A percentile compares a stretch with the other conserved stretches of the same genome.
phyloP scores from a whole-genome alignment of 345 rosid genomes.

The Linum usitatissimum region DNA sequence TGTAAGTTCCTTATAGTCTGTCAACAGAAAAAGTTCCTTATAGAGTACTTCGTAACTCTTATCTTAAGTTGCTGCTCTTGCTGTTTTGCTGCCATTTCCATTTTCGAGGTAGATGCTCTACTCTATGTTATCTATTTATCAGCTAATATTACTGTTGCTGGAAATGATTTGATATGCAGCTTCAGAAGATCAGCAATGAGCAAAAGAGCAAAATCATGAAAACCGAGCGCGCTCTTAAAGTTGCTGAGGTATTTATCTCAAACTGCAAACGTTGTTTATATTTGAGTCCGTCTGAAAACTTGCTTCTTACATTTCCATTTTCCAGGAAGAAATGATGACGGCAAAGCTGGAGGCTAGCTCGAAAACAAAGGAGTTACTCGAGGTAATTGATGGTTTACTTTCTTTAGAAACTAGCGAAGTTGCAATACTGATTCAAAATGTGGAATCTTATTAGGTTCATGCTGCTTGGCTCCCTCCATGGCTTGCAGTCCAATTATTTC shows the following conservation, averaged over 20 bases:
- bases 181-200: constrained; percentile 17
- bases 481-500: constrained; percentile 16
- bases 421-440: neutral
- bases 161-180: constrained; percentile 8
- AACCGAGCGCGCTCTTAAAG: constrained; percentile 17
- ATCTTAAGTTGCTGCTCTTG: neutral
- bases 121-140: neutral
- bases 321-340: constrained; percentile 19
- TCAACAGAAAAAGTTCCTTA: constrained; percentile 10
- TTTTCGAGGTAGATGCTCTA: neutral
- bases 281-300: neutral
- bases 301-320: neutral
- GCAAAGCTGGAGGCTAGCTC: constrained; percentile 13
- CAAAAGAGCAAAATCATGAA: constrained; percentile 13
- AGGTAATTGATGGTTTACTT: constrained; percentile 7
- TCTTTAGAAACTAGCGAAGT: neutral
- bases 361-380: constrained; percentile 4
- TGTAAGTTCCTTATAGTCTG: constrained; percentile 17
- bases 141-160: neutral
- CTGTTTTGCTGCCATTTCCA: neutral
- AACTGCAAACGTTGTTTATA: neutral
- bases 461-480: constrained; percentile 3
- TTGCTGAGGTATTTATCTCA: constrained; percentile 15
- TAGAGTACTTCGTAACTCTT: neutral
- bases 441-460: neutral